Percentiles rank a stretch among this genome's conserved stretches.
Conservation (phyloP, 2,329 filamentous ascomycete genomes). For the Escovopsis sp. region DNA sequence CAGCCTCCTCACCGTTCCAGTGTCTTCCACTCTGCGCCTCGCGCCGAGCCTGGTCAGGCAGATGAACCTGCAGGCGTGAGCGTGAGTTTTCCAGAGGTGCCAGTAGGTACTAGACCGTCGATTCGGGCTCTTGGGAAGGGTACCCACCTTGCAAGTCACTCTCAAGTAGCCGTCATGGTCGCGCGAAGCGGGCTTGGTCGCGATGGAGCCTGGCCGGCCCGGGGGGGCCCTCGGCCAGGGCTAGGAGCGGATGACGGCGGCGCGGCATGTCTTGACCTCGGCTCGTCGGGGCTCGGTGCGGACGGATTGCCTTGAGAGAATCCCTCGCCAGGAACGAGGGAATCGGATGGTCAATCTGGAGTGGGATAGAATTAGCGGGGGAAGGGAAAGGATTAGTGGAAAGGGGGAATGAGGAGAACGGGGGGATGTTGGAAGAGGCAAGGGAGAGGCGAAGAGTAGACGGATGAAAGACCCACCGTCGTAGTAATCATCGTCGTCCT, state of each 20-base stretch:
- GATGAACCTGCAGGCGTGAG: too few species aligned
- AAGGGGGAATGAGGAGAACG: too few species aligned
- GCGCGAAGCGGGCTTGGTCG: slow-evolving; percentile 54
- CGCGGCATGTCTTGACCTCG: slow-evolving; percentile 28
- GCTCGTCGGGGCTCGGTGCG: slow-evolving; percentile 24
- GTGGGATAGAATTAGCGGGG: slow-evolving; percentile 2
- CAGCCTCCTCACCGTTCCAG: slow-evolving; percentile 1
- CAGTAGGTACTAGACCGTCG: too few species aligned
- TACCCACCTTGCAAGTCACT: slow-evolving; percentile 16
- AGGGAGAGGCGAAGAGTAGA: too few species aligned
- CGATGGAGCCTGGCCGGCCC: slow-evolving; percentile 31
- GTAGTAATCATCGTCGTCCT: slow-evolving; percentile 93
- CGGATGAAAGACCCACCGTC: slow-evolving; percentile 30
- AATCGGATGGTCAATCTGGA: slow-evolving; percentile 74
- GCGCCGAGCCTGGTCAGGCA: slow-evolving; percentile 4
- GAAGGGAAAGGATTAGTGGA: not conserved
- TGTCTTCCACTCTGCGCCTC: slow-evolving; percentile 4
- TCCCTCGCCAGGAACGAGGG: slow-evolving; percentile 82
- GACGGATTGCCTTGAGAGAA: slow-evolving; percentile 45
- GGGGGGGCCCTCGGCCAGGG: slow-evolving; percentile 28
- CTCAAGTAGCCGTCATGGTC: slow-evolving; percentile 48
- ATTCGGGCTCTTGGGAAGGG: too few species aligned
- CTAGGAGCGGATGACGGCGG: slow-evolving; percentile 29
- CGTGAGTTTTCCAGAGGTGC: too few species aligned
- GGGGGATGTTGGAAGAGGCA: too few species aligned